Evolutionary conservation across 2,329 filamentous ascomycete species (phyloP).

Genomic region (Calonectria pseudoreteaudii): DNA sequence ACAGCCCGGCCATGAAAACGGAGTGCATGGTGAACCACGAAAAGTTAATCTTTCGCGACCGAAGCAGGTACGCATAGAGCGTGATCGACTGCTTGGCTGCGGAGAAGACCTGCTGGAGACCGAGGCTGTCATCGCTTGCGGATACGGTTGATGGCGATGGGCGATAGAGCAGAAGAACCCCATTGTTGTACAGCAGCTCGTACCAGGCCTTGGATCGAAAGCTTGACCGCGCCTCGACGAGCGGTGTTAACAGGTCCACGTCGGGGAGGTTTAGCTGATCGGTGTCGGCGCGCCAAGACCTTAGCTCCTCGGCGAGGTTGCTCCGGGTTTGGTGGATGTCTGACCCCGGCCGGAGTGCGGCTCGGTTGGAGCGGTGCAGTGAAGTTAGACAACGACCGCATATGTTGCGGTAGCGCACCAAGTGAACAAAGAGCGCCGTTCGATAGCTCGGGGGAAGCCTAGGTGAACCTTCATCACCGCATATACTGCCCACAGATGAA

Average conservation of each 20-base stretch:
- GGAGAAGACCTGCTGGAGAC: constrained; percentile 52
- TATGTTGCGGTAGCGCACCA: constrained; percentile 53
- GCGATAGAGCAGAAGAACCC: constrained; percentile 51
- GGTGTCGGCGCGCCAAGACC: constrained; percentile 46
- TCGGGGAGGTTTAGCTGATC: constrained; percentile 29
- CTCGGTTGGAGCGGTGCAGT: constrained; percentile 40
- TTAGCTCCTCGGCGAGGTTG: constrained; percentile 45
- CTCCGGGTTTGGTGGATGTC: constrained; percentile 27
- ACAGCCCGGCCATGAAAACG: constrained; percentile 59
- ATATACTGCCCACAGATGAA: background rate
- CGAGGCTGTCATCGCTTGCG: constrained; percentile 38
- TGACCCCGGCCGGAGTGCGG: constrained; percentile 38
- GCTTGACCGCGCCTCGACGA: constrained; percentile 50
- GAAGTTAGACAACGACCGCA: constrained; percentile 53
- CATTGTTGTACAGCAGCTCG: constrained; percentile 9
- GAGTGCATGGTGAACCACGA: constrained; percentile 62
- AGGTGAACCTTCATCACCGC: background rate
- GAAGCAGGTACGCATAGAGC: constrained; percentile 57
- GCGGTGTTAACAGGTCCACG: constrained; percentile 24
- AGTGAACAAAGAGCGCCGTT: constrained; percentile 51
- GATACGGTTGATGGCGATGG: constrained; percentile 48
- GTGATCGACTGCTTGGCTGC: constrained; percentile 54
- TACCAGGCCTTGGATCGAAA: constrained; percentile 57
- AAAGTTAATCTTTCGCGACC: constrained; percentile 59
- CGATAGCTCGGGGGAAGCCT: constrained; percentile 30